Evolutionary conservation across 2,329 filamentous ascomycete genomes (phyloP), one percentile per base, ranked within the genome.

Genomic region (Fusarium sp.): DNA sequence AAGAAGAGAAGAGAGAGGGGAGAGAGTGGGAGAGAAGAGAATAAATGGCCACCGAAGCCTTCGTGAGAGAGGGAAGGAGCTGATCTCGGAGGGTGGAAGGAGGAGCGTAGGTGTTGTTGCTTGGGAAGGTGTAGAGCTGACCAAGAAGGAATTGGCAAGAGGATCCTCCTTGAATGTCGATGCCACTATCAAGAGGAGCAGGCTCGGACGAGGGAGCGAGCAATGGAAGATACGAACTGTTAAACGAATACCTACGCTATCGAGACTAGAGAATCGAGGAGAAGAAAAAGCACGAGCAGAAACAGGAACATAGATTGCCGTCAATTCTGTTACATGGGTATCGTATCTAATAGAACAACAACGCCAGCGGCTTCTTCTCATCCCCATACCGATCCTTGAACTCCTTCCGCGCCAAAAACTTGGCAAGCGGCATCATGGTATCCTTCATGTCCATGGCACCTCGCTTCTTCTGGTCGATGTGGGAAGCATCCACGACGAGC

Each of bases 381-480:
- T 85, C 85, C 23, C 80, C 83, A 75, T 93, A 96, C 68, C 89
- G 85, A 55, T 89, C 88, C 78, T 89, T 90, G 72, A 97, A 86
- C 74, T 92, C 89, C 14, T 87, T 82, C 60, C 89, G 85, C 33
- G 90, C 86, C 55, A 99, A 82, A 77, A 97, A 88, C 66, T 88
- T 86, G 49, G 93, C 87, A 51, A 98, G 85, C 6, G 93, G 92
- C 75, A 93, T 85, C 82, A 94, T 90, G 0, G 93, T 93, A 66
- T 99, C 96, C 79, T 92, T 93, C 93, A 98, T 97, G 76, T 98
- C 96, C 79, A 97, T 88, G 69, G 99, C 88, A 0, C 93, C 93
- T 50, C 94, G 86, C 84, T 97, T 97, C 85, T 99, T 99, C 79
- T 92, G 89, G 80, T 99, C 95, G 70, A 97, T 92, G 77, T 97